These are phyloP conservation scores for Inga oerstediana DNA, from an alignment of 306 rosid genomes.

Conservation along the genomic window DNA sequence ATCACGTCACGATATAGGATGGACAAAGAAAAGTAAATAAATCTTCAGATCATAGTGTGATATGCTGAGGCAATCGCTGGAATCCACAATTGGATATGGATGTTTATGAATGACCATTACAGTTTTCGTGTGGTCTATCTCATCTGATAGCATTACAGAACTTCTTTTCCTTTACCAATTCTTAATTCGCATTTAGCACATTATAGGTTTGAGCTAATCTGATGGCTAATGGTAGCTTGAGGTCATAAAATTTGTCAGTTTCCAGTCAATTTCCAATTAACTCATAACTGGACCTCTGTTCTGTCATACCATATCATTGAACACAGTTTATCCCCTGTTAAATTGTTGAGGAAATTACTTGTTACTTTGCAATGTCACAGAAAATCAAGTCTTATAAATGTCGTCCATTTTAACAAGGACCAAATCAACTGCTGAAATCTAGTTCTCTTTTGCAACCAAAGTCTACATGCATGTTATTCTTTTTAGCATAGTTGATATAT, in stretches of 20 bases:
- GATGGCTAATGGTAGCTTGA: neutral
- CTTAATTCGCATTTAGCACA: neutral
- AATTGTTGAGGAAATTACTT: neutral
- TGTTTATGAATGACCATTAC: neutral
- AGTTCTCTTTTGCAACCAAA: slow-evolving; percentile 14
- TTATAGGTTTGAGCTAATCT: neutral
- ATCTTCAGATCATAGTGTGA: neutral
- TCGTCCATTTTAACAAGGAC: neutral
- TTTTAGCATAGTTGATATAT: neutral
- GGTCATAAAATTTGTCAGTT: neutral
- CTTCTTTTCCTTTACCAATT: neutral
- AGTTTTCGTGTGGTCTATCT: neutral
- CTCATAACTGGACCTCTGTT: neutral
- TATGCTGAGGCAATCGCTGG: neutral
- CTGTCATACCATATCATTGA: neutral
- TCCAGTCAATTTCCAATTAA: neutral
- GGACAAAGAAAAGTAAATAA: neutral
- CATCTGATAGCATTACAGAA: neutral
- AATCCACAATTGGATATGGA: neutral
- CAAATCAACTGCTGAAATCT: neutral
- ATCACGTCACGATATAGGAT: neutral
- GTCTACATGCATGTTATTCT: slow-evolving; percentile 23
- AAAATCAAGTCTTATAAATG: neutral
- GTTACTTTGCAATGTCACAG: neutral
- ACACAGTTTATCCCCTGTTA: neutral